phyloP scores from a whole-genome alignment of 208 protist genomes.

The Acanthamoeba lenticulata region DNA sequence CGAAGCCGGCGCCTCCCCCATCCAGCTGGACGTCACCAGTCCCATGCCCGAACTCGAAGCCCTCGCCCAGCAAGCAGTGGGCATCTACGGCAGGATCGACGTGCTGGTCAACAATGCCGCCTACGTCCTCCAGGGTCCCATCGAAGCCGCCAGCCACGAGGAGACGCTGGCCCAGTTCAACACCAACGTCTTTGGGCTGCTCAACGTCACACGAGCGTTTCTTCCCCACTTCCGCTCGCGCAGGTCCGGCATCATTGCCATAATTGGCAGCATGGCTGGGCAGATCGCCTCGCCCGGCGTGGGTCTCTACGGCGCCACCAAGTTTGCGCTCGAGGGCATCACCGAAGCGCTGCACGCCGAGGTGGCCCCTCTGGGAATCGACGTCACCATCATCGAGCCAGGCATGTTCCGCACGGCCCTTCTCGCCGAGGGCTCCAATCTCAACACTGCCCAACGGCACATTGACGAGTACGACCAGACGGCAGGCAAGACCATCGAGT shows the following conservation, averaged over 20 bases:
- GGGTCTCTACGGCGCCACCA: conserved; percentile 59
- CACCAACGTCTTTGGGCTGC: conserved; percentile 57
- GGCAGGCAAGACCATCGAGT: neutral
- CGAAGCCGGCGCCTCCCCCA: conserved; percentile 5
- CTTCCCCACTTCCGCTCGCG: conserved; percentile 42
- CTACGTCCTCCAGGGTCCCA: conserved; percentile 24
- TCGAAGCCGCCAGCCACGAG: conserved; percentile 12
- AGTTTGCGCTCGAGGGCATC: conserved; percentile 63
- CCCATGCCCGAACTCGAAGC: neutral
- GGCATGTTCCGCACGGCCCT: conserved; percentile 48
- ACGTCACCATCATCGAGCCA: conserved; percentile 29
- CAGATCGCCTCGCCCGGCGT: neutral
- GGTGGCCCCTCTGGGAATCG: conserved; percentile 46
- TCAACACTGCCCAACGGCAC: neutral
- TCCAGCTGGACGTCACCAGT: conserved; percentile 44
- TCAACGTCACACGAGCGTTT: conserved; percentile 24
- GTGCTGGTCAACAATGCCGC: conserved; percentile 62
- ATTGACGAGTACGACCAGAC: conserved; percentile 43
- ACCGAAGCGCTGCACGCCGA: conserved; percentile 18
- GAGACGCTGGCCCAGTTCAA: neutral
- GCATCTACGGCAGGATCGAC: conserved; percentile 55
- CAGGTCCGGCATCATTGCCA: conserved; percentile 27
- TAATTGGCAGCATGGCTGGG: conserved; percentile 32
- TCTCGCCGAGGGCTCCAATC: neutral
- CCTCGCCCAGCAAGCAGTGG: neutral